Percentiles rank a stretch among this genome's conserved stretches.
Conservation (phyloP, 495 filamentous ascomycete species). For the Talaromyces proteolyticus region DNA sequence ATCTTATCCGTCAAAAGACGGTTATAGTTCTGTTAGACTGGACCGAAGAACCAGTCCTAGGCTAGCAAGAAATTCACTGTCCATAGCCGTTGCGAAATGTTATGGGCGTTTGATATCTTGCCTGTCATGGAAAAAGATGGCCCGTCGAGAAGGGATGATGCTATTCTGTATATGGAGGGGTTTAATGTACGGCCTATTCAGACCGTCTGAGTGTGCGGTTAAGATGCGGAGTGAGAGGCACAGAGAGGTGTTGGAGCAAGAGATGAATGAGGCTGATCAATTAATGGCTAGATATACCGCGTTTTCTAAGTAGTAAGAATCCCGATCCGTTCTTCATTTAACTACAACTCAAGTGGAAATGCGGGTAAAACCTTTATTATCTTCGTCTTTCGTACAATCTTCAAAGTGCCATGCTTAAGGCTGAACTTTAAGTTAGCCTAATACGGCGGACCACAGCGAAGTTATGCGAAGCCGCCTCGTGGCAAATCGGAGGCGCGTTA, state of each 20-base stretch:
- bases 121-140: slow-evolving; percentile 38
- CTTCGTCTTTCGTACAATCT: too few species aligned
- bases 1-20: slow-evolving; percentile 12
- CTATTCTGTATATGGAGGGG: slow-evolving; percentile 17
- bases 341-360: too few species aligned
- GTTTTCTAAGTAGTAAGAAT: slow-evolving; percentile 1
- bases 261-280: slow-evolving; percentile 1
- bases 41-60: slow-evolving; percentile 24
- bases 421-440: too few species aligned
- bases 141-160: slow-evolving; percentile 10
- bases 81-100: slow-evolving; percentile 37
- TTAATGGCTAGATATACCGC: not conserved
- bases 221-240: slow-evolving; percentile 7
- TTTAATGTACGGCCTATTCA: slow-evolving; percentile 17
- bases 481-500: too few species aligned
- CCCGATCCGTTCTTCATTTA: too few species aligned
- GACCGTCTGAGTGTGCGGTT: slow-evolving; percentile 13
- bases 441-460: too few species aligned
- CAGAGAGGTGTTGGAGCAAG: slow-evolving; percentile 4
- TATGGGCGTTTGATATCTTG: slow-evolving; percentile 50
- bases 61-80: slow-evolving; percentile 42
- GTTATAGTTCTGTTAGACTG: slow-evolving; percentile 18
- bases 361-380: too few species aligned
- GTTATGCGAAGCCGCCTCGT: too few species aligned
- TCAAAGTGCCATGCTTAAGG: too few species aligned